These are phyloP conservation scores for Fusarium pseudograminearum DNA, from an alignment of 2,329 filamentous ascomycete species.

Conservation along the genomic window DNA sequence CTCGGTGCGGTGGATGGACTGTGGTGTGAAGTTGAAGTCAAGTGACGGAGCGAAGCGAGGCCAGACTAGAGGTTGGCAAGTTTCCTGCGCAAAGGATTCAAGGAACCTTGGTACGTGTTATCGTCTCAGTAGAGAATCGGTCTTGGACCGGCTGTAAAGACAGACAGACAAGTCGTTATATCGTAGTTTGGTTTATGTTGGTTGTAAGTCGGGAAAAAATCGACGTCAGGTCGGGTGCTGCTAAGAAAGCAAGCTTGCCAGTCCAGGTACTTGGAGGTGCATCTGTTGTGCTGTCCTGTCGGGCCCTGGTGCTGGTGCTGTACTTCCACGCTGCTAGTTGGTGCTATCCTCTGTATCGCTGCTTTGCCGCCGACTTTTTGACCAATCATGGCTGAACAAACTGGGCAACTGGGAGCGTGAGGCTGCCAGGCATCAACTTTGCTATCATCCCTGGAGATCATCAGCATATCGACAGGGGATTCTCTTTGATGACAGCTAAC, in stretches of 20 bases:
- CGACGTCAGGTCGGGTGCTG: constrained; percentile 26
- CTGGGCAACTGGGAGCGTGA: constrained; percentile 22
- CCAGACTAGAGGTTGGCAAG: constrained; percentile 16
- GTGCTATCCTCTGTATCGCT: constrained; percentile 34
- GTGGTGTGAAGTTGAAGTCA: constrained; percentile 36
- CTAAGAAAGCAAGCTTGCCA: constrained; percentile 35
- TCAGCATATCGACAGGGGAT: constrained; percentile 5
- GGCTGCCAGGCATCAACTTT: constrained; percentile 49
- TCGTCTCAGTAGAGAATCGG: constrained; percentile 10
- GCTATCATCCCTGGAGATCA: constrained; percentile 31
- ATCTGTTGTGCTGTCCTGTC: constrained; percentile 37
- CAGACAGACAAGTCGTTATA: constrained; percentile 15
- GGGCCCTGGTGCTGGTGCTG: constrained; percentile 17
- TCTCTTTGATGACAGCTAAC: background rate
- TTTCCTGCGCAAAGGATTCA: constrained; percentile 31
- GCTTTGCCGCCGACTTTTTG: constrained; percentile 44
- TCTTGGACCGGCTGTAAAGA: background rate
- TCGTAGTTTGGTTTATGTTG: constrained; percentile 4
- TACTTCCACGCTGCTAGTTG: constrained; percentile 35
- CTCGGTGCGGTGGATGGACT: constrained; percentile 30
- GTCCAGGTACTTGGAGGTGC: constrained; percentile 36
- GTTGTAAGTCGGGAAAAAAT: constrained; percentile 16
- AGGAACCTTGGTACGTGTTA: constrained; percentile 32
- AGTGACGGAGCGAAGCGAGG: constrained; percentile 15
- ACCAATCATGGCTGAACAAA: constrained; percentile 45